Evolutionary conservation across 257 asterid genomes (phyloP), one percentile per base, ranked within the genome.

Genomic region (Rehmannia glutinosa): DNA sequence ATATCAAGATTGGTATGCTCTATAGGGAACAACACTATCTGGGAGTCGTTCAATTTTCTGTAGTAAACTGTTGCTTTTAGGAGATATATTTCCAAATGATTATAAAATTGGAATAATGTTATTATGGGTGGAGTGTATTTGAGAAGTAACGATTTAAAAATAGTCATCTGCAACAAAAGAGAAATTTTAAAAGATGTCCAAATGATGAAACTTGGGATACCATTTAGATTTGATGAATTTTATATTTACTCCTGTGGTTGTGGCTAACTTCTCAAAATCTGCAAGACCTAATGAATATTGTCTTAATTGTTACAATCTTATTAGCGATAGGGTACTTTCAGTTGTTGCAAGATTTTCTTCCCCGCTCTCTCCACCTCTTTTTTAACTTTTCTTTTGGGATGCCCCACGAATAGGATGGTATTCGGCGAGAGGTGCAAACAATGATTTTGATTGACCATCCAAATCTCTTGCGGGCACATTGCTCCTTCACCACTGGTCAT

Each of bases 371-470:
- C 36, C 36, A 15, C 20, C 71, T 35, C 28, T 13, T 33, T 43
- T 54, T 51, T 38, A 52, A 27, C 47, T 30, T 42, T 70, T 57
- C 33, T 28, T 28, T 32, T 69, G 54, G 56, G 24, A 27, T 73
- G 61, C 49, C 58, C 56, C 69, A 69, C 70, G 55, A 62, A 51
- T 68, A 88, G 96, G 96, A 88, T 72, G 90, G 87, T 17, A 88
- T 88, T 69, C 84, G 96, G 5, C 73, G 96, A 62, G 96, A 89
- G 76, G 96, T 81, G 33, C 96, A 85, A 72, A 90, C 96, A 54
- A 87, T 92, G 98, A 81, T 63, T 68, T 79, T 92, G 84, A 87
- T 90, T 80, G 90, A 87, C 76, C 98, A 92, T 72, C 90, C 97
- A 61, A 92, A 92, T 84, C 81, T 90, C 51, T 55, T 92, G 69